Evolutionary conservation across 768 basidiomycete species (phyloP), one percentile per base, ranked within the genome.

Genomic region (Suillus luteus): DNA sequence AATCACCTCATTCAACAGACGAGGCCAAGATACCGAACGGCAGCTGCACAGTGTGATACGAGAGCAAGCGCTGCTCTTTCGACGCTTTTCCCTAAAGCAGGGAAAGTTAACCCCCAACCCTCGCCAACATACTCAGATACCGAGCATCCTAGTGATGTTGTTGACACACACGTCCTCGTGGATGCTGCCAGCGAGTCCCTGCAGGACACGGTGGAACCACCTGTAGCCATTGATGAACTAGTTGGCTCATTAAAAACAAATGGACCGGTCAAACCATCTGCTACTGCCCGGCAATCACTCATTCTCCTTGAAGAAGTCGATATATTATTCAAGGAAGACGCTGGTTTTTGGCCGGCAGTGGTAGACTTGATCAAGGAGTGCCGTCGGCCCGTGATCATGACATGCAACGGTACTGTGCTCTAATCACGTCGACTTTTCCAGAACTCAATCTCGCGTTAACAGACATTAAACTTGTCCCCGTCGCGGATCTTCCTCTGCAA

Each of bases 251-350:
- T 55, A 12, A 65, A 59, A 27, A 59, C 31, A 38, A 60, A 2
- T 52, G 61, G 60, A 24, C 37, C 58, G 24, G 35, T 54, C 24
- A 52, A 51, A 12, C 69, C 40, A 33, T 65, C 55, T 40, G 48
- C 64, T 59, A 67, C 62, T 48, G 78, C 92, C 63, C 82, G 86
- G 62, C 96, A 99, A 78, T 96, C 94, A 0, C 73, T 96, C 59
- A 91, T 99, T 65, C 81, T 99, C 44, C 76, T 99, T 15, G 97
- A 99, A 75, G 97, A 99, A 73, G 96, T 94, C 8, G 97, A 99
- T 75, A 86, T 99, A 48, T 79, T 99, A 55, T 99, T 89, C 78
- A 87, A 86, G 65, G 92, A 95, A 57, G 97, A 96, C 77, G 72
- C 75, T 38, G 89, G 87, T 67, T 99, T 95, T 75, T 96, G 93